phyloP scores from a whole-genome alignment of 169 alveolate genomes.

The Cryptosporidium xiaoi region DNA sequence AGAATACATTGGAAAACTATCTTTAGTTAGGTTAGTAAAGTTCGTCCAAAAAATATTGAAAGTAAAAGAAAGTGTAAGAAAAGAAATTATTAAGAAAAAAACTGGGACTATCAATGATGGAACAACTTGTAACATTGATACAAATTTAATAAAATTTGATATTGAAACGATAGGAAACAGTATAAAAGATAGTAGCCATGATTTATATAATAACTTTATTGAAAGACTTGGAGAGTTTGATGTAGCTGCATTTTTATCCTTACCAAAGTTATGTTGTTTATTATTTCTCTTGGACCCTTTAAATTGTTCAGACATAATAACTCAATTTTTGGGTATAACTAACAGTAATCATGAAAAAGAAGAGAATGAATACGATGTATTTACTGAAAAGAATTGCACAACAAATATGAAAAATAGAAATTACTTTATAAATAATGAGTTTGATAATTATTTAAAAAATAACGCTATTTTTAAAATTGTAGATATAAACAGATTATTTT shows the following conservation, averaged over 20 bases:
- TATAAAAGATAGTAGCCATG: not conserved
- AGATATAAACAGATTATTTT: not conserved
- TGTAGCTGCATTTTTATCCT: slow-evolving; percentile 45
- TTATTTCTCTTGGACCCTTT: slow-evolving; percentile 30
- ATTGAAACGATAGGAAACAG: not conserved
- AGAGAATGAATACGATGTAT: not conserved
- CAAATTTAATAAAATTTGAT: not conserved
- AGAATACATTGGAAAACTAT: slow-evolving; percentile 31
- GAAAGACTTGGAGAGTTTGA: slow-evolving; percentile 59
- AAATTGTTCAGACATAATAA: slow-evolving; percentile 28
- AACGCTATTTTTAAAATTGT: slow-evolving; percentile 8
- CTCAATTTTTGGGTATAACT: slow-evolving; percentile 12
- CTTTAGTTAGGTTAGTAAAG: slow-evolving; percentile 44
- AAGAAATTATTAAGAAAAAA: not conserved
- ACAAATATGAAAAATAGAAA: too few relatives aligned
- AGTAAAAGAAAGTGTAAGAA: slow-evolving; percentile 20
- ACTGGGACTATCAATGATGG: not conserved
- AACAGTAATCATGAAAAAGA: not conserved
- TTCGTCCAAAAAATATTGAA: slow-evolving; percentile 17
- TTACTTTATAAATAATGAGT: too few relatives aligned
- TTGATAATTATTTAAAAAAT: not conserved
- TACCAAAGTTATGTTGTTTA: slow-evolving; percentile 66
- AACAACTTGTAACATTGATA: too few relatives aligned
- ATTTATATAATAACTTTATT: slow-evolving; percentile 15
- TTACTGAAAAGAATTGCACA: too few relatives aligned